Evolutionary conservation across 768 basidiomycete species (phyloP).

Genomic region (Kwoniella dejecticola): DNA sequence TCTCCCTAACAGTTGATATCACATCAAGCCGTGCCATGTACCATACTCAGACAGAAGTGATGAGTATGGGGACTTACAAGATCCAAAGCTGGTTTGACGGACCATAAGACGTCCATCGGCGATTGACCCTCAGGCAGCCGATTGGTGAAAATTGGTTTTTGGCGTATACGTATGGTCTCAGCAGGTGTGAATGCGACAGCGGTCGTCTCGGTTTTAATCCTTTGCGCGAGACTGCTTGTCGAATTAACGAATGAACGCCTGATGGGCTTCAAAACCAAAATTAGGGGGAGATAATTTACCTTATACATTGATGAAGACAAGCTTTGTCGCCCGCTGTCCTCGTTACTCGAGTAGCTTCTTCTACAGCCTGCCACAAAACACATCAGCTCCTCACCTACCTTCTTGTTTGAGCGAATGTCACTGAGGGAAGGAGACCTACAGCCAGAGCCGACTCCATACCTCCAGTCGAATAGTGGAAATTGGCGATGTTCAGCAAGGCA

Average conservation of each 20-base stretch:
- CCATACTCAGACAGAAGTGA: no score
- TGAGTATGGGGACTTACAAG: no score
- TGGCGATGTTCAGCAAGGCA: slow-evolving; percentile 54
- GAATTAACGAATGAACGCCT: background rate
- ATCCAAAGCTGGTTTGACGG: slow-evolving; percentile 46
- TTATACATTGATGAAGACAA: slow-evolving; percentile 51
- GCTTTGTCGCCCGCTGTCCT: slow-evolving; percentile 50
- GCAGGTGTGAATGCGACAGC: slow-evolving; percentile 6
- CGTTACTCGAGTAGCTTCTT: slow-evolving; percentile 54
- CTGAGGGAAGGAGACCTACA: slow-evolving; percentile 25
- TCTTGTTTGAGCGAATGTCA: no score
- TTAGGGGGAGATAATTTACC: slow-evolving; percentile 21
- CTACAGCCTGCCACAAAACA: slow-evolving; percentile 31
- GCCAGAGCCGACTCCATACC: slow-evolving; percentile 43
- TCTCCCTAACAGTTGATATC: slow-evolving; percentile 50
- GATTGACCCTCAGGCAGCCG: slow-evolving; percentile 32
- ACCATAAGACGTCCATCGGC: slow-evolving; percentile 50
- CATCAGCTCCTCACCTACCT: no score
- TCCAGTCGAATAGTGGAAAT: slow-evolving; percentile 48
- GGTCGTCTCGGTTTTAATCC: slow-evolving; percentile 17
- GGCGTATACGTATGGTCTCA: slow-evolving; percentile 22
- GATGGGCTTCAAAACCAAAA: background rate
- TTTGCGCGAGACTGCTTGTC: slow-evolving; percentile 26
- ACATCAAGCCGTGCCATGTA: no score
- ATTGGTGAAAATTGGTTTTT: slow-evolving; percentile 26